Conservation (phyloP, 2,329 filamentous ascomycete genomes). For the Furcasterigmium furcatum region DNA sequence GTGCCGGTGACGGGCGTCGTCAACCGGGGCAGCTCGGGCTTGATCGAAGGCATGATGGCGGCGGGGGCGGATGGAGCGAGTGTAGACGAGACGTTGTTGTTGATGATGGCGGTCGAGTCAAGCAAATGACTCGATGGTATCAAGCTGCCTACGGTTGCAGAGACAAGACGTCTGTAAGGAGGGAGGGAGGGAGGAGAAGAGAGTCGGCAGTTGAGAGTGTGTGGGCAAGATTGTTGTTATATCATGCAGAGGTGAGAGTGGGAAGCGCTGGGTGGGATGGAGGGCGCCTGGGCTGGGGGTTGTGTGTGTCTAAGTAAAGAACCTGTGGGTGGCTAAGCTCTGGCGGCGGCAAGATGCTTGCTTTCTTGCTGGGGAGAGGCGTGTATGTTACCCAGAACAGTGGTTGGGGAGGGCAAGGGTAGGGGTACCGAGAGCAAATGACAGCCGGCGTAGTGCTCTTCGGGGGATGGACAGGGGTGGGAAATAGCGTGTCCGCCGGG, state of each 20-base stretch:
- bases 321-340: slow-evolving; percentile 11
- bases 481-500: slow-evolving; percentile 1
- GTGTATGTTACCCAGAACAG: neutral
- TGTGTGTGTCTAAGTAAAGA: slow-evolving; percentile 10
- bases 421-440: neutral
- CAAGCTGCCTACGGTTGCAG: slow-evolving; percentile 29
- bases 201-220: slow-evolving; percentile 29
- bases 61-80: slow-evolving; percentile 8
- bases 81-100: slow-evolving; percentile 7
- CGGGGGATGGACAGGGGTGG: neutral
- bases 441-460: no score
- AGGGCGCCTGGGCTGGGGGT: slow-evolving; percentile 18
- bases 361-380: neutral
- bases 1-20: slow-evolving; percentile 60
- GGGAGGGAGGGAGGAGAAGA: slow-evolving; percentile 19
- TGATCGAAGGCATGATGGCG: slow-evolving; percentile 46
- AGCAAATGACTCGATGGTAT: slow-evolving; percentile 38
- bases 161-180: slow-evolving; percentile 33
- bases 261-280: slow-evolving; percentile 13
- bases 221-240: slow-evolving; percentile 27
- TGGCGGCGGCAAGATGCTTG: slow-evolving; percentile 10
- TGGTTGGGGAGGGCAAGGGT: neutral
- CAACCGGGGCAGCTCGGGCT: slow-evolving; percentile 60
- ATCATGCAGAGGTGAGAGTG: slow-evolving; percentile 22
- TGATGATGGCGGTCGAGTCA: slow-evolving; percentile 29